Base-by-base conservation (phyloP, 176 grass and related monocot genomes). In the Aegilops tauschii region DNA sequence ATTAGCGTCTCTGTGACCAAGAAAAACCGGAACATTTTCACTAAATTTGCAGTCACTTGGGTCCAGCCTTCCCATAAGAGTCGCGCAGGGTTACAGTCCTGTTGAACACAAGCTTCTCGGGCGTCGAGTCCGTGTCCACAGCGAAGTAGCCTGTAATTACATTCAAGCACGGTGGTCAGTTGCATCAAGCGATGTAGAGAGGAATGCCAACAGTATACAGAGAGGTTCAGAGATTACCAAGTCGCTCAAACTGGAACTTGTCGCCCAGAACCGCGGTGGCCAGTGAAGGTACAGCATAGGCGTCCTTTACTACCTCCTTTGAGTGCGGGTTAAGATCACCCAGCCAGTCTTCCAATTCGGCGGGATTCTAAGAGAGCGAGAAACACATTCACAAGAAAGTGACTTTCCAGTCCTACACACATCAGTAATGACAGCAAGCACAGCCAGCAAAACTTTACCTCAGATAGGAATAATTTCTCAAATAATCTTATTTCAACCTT, bases 211-310 rank as follows among this genome's bases (percentile, higher is more conserved):
- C 9, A 11, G 2, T 11, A 81, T 21, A 64, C 20, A 35, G 58
- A 34, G 56, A 62, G 50, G 80, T 61, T 66, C 23, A 31, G 73
- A 88, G 50, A 81, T 82, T 93, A 99, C 97, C 97, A 37, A 99
- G 90, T 14, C 97, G 90, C 88, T 99, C 97, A 31, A 99, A 99
- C 82, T 99, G 97, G 82, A 96, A 99, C 61, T 92, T 96, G 68
- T 96, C 92, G 20, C 92, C 94, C n/a, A 87, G 30, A 16, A 94
- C 85, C 4, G 94, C 92, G 1, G 71, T 87, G 1, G 89, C 85
- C 37, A 99, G 87, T 27, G 87, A 91, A 0, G 97, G 89, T 52
- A 93, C 76, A 12, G 92, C 97, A 82, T 91, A 99, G 14, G 92
- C 94, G 4, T 67, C 97, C 45, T 92, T 88, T 25, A 99, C 91